A percentile compares a stretch with the other conserved stretches of the same genome.
These are phyloP conservation scores for Vaccinium vitisidaea DNA, from an alignment of 148 eudicot genomes.

Conservation along the genomic window DNA sequence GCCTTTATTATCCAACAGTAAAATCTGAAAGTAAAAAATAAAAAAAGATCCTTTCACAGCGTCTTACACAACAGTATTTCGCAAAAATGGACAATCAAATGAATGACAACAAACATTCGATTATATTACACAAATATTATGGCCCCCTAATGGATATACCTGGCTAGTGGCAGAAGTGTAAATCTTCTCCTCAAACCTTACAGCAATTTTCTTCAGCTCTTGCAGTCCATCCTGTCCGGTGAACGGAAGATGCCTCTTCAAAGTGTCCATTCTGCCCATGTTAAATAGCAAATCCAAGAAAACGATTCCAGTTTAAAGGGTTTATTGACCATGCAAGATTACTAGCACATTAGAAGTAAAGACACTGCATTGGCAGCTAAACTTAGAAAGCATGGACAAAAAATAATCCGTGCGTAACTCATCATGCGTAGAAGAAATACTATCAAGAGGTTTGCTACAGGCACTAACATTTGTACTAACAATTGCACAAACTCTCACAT, in stretches of 20 bases:
- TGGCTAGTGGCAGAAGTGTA: constrained; percentile 75
- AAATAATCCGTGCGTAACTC: not conserved
- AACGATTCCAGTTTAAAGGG: not conserved
- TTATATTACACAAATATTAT: not conserved
- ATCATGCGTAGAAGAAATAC: not conserved
- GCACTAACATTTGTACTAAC: too few species aligned
- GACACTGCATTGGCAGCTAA: not conserved
- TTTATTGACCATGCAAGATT: constrained; percentile 4
- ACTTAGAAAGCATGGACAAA: not conserved
- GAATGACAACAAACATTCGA: not conserved
- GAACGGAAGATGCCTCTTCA: constrained; percentile 80
- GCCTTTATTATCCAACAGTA: not conserved
- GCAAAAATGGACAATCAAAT: not conserved
- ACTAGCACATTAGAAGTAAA: not conserved
- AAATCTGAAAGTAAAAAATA: not conserved
- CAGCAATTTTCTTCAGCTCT: constrained; percentile 77
- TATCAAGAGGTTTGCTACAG: too few species aligned
- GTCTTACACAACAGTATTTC: not conserved
- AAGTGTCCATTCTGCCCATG: constrained; percentile 65
- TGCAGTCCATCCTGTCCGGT: constrained; percentile 75
- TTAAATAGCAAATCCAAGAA: not conserved
- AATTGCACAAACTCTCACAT: too few species aligned
- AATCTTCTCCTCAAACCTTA: constrained; percentile 88
- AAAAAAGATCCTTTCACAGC: not conserved
- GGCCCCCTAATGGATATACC: constrained; percentile 32